phyloP scores from a whole-genome alignment of 306 rosid species.

The Prunus fruticosa region DNA sequence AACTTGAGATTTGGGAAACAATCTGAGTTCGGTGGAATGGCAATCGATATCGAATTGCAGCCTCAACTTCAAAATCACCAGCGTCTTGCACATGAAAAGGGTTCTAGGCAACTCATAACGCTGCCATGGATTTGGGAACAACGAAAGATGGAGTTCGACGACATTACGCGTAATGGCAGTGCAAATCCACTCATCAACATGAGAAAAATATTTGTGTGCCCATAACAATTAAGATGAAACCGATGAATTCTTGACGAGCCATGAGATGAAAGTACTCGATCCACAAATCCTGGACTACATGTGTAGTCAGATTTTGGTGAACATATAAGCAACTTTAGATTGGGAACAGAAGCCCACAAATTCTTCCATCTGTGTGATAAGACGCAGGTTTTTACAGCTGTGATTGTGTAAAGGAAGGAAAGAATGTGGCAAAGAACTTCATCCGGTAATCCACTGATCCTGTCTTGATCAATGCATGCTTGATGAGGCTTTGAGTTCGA shows the following conservation, averaged over 20 bases:
- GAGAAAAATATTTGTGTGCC: not conserved
- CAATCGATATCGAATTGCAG: not conserved
- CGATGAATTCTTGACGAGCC: not conserved
- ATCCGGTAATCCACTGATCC: constrained; percentile 1
- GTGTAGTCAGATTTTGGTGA: not conserved
- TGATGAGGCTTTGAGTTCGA: not conserved
- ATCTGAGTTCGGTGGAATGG: not conserved
- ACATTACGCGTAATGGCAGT: not conserved
- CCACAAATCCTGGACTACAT: too few relatives aligned
- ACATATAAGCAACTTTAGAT: not conserved
- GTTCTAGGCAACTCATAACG: not conserved
- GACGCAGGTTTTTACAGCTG: not conserved
- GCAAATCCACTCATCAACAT: not conserved
- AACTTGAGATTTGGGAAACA: not conserved
- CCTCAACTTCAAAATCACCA: not conserved
- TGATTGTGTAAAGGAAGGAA: not conserved
- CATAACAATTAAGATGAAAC: not conserved
- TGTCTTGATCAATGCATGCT: not conserved
- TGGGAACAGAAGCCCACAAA: not conserved
- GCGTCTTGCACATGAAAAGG: not conserved
- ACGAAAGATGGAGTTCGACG: not conserved
- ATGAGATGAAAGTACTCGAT: not conserved
- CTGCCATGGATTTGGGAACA: not conserved
- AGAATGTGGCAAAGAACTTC: not conserved
- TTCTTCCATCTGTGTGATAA: constrained; percentile 4